phyloP scores from a whole-genome alignment of 208 protist species.

The Lotmaria passim region DNA sequence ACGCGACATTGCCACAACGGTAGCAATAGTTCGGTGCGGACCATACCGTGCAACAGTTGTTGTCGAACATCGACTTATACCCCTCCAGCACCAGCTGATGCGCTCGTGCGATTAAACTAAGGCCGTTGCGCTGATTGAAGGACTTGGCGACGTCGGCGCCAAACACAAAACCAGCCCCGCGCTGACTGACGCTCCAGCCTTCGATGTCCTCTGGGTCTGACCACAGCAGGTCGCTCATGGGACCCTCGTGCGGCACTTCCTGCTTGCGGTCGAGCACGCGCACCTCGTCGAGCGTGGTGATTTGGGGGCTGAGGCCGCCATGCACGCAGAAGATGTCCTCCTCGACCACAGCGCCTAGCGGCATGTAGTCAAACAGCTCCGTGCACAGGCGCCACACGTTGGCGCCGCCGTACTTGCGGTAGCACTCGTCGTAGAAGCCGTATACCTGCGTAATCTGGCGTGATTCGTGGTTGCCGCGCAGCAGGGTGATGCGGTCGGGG shows the following conservation, averaged over 20 bases:
- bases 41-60: slow-evolving; percentile 95
- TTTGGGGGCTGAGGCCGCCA: slow-evolving; percentile 89
- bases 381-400: slow-evolving; percentile 92
- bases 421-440: slow-evolving; percentile 97
- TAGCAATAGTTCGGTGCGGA: slow-evolving; percentile 97
- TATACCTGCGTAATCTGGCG: slow-evolving; percentile 97
- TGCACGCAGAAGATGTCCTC: slow-evolving; percentile 95
- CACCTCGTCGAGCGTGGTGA: slow-evolving; percentile 87
- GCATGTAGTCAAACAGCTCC: slow-evolving; percentile 94
- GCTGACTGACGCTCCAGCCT: slow-evolving; percentile 81
- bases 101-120: slow-evolving; percentile 88
- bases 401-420: slow-evolving; percentile 91
- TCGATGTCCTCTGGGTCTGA: slow-evolving; percentile 94
- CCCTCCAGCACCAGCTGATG: slow-evolving; percentile 95
- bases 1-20: slow-evolving; percentile 94
- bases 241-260: slow-evolving; percentile 91
- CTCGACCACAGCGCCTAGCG: slow-evolving; percentile 91
- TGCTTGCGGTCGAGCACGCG: slow-evolving; percentile 87
- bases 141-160: slow-evolving; percentile 72
- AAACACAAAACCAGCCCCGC: slow-evolving; percentile 91
- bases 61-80: slow-evolving; percentile 94
- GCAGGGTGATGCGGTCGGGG: slow-evolving; percentile 94
- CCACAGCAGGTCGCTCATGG: slow-evolving; percentile 91
- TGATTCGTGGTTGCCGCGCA: slow-evolving; percentile 98
- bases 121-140: slow-evolving; percentile 89